These are phyloP conservation scores for Thelonectria rubi DNA, from an alignment of 2,329 filamentous ascomycete species.

Conservation along the genomic window DNA sequence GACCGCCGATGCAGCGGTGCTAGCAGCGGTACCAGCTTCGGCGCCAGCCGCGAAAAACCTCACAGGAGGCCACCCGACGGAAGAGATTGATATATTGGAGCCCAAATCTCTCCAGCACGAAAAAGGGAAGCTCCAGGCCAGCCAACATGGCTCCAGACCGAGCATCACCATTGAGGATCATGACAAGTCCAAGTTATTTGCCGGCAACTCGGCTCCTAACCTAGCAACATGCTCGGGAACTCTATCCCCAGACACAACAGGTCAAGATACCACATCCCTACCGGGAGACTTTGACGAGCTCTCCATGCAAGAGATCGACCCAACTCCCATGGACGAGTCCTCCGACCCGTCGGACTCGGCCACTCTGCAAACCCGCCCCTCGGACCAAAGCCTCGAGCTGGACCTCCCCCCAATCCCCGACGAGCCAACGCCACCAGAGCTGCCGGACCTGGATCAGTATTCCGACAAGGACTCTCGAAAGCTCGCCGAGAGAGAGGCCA, in stretches of 20 bases:
- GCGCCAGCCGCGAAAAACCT: constrained; percentile 2
- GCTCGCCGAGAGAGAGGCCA: constrained; percentile 73
- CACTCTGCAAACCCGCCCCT: constrained; percentile 3
- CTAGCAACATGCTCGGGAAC: not conserved
- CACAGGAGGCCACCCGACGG: not conserved
- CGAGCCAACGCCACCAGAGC: constrained; percentile 56
- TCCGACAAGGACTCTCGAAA: constrained; percentile 73
- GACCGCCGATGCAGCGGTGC: constrained; percentile 1
- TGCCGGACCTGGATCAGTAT: constrained; percentile 66
- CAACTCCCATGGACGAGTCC: constrained; percentile 48
- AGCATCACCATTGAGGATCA: constrained; percentile 35
- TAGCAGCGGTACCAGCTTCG: not conserved
- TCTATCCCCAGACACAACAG: not conserved
- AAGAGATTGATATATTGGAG: constrained; percentile 2
- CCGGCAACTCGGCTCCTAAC: constrained; percentile 2
- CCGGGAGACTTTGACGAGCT: constrained; percentile 30
- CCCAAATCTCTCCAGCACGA: constrained; percentile 21
- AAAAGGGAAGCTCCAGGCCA: constrained; percentile 6
- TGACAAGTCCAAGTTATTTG: constrained; percentile 24
- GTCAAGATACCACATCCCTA: constrained; percentile 15
- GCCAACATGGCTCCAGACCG: constrained; percentile 24
- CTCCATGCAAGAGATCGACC: constrained; percentile 51
- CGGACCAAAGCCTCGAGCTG: constrained; percentile 23
- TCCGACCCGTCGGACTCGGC: constrained; percentile 2
- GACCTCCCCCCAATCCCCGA: constrained; percentile 51